Evolutionary conservation across 108 stramenopile genomes (phyloP), one percentile per base, ranked within the genome.

Genomic region (Nannochloropsis salina): DNA sequence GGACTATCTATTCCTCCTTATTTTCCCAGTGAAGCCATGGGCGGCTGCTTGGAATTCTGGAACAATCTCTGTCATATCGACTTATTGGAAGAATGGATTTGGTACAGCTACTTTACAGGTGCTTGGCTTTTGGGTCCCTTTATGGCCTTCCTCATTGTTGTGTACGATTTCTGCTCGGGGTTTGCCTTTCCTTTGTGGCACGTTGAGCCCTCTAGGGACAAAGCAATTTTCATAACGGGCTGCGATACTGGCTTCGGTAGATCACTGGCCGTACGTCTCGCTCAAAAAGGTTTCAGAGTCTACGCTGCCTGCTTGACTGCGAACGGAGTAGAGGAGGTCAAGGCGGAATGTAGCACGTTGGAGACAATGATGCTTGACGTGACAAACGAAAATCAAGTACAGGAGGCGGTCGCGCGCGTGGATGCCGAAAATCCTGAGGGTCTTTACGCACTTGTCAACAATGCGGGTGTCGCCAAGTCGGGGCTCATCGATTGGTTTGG

Each of bases 201-300:
- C 61, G n/a, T 74, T 74, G 61, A 4, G 6, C 61, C 61, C n/a
- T n/a, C 20, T n/a, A 15, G 15, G 61, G 61, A 74, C 61, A 74
- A 74, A n/a, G 1, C n/a, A 3, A 85, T 94, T 18, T 80, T 94
- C 10, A 84, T 94, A 41, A 93, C 93, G 42, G 93, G 93, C 9
- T 94, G 93, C 89, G 93, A 94, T 61, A 85, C 92, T 15, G 93
- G 93, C 40, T 91, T 94, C 83, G 93, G 93, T 47, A 84, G 83
- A 44, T 87, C 90, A 41, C 9, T 91, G 9, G 92, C 92, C 41
- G 31, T 90, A 5, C 44, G 40, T 9, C 82, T 92, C 83, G 88
- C 90, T 9, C 22, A 74, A 2, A 80, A 85, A 81, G 92, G 92
- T 1, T 93, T 89, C 86, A 43, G 45, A 10, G 92, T 93, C 9